These are phyloP conservation scores for Butyriboletus loyo DNA, from an alignment of 768 basidiomycete genomes.

Conservation along the genomic window DNA sequence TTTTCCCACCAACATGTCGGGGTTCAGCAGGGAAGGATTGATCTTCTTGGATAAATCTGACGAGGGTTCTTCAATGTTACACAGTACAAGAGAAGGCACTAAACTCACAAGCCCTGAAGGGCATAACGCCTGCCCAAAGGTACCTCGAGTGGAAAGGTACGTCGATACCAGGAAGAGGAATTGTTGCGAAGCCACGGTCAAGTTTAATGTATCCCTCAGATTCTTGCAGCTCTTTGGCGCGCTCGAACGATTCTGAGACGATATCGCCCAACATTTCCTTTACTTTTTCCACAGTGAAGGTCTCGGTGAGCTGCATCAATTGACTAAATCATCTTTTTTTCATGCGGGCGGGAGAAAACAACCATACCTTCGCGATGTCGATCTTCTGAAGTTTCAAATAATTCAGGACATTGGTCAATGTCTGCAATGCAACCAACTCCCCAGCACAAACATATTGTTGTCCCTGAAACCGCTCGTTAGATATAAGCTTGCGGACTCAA, in stretches of 20 bases:
- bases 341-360: background rate
- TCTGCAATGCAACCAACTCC: constrained; percentile 89
- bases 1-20: constrained; percentile 90
- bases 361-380: constrained; percentile 76
- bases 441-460: constrained; percentile 99
- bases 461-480: constrained; percentile 50
- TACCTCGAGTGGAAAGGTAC: constrained; percentile 99
- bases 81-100: background rate
- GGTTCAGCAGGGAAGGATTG: constrained; percentile 85
- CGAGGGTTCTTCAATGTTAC: background rate
- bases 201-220: constrained; percentile 87
- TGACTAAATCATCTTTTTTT: background rate
- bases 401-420: constrained; percentile 94
- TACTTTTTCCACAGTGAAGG: constrained; percentile 86
- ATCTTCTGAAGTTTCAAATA: constrained; percentile 96
- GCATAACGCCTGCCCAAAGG: constrained; percentile 97
- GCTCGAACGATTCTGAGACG: constrained; percentile 74
- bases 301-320: constrained; percentile 71
- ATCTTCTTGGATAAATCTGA: constrained; percentile 97
- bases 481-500: background rate
- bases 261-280: constrained; percentile 96
- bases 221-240: constrained; percentile 74
- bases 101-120: constrained; percentile 89
- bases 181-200: constrained; percentile 95
- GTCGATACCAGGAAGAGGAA: constrained; percentile 94